Evolutionary conservation across 441 rosid genomes (phyloP).

Genomic region (Adansonia grandidieri): DNA sequence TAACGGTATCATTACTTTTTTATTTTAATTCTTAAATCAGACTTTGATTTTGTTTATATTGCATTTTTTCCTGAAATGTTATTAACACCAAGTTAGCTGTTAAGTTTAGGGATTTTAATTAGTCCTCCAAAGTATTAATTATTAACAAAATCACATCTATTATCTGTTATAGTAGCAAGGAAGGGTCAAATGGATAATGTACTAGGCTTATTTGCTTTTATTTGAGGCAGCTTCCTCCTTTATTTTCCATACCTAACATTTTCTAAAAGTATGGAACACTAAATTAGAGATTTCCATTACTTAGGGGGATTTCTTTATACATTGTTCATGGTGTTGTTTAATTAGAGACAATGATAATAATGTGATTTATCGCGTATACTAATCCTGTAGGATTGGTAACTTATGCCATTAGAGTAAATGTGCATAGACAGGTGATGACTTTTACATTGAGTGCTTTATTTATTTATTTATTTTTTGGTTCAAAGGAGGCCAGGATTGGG

Average conservation of each 20-base stretch:
- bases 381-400: not conserved
- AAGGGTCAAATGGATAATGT: not conserved
- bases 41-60: not conserved
- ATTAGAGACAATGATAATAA: not conserved
- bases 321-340: constrained; percentile 2
- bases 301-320: not conserved
- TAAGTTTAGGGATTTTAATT: constrained; percentile 10
- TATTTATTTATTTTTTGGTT: too few relatives aligned
- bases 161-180: constrained; percentile 1
- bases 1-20: constrained; percentile 39
- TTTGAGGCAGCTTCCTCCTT: constrained; percentile 20
- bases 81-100: not conserved
- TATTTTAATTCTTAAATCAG: not conserved
- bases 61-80: not conserved
- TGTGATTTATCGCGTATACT: not conserved
- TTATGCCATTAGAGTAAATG: constrained; percentile 1
- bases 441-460: not conserved
- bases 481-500: too few relatives aligned
- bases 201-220: not conserved
- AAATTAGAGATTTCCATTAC: not conserved
- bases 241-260: not conserved
- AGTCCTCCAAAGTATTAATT: not conserved
- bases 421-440: not conserved
- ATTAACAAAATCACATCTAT: not conserved
- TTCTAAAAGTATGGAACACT: not conserved